These are phyloP conservation scores for Sphagnum magellanicum DNA, from an alignment of 228 moss, liverwort and hornwort species.

Conservation along the genomic window DNA sequence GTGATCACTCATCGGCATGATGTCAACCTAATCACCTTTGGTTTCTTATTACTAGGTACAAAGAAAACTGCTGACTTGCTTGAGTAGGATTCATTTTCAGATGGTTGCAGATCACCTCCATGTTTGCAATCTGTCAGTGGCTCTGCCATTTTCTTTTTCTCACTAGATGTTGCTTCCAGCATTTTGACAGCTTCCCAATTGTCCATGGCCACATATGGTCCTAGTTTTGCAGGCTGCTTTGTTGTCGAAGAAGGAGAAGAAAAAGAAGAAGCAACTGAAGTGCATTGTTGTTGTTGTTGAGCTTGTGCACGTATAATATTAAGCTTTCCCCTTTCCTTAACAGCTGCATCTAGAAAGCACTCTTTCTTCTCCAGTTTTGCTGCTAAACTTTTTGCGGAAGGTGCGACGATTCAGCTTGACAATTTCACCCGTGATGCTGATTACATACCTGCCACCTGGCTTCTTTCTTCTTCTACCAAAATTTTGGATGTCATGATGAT, in stretches of 20 bases:
- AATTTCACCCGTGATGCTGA: neutral
- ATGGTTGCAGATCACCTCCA: too few species aligned
- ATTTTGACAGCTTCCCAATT: constrained; percentile 25
- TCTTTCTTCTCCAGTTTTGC: constrained; percentile 3
- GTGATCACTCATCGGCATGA: too few species aligned
- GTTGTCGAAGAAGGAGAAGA: neutral
- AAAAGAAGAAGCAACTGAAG: neutral
- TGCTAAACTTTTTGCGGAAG: constrained; percentile 9
- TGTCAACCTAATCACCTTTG: too few species aligned
- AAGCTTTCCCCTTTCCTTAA: neutral
- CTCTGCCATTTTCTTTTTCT: neutral
- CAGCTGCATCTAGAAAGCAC: neutral
- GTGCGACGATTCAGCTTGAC: constrained; percentile 12
- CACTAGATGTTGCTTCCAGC: constrained; percentile 15
- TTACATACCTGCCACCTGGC: constrained; percentile 1
- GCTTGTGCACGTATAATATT: neutral
- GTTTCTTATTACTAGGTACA: too few species aligned
- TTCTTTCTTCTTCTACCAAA: constrained; percentile 7
- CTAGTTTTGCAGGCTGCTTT: neutral
- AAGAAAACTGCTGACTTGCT: too few species aligned
- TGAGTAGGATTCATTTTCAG: too few species aligned
- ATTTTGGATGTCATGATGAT: too few species aligned
- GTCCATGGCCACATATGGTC: neutral
- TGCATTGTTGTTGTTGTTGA: neutral
- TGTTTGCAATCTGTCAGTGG: too few species aligned